Percentiles rank a stretch among this genome's conserved stretches.
phyloP scores from a whole-genome alignment of 495 filamentous ascomycete species.

The Acidiella bohemica region DNA sequence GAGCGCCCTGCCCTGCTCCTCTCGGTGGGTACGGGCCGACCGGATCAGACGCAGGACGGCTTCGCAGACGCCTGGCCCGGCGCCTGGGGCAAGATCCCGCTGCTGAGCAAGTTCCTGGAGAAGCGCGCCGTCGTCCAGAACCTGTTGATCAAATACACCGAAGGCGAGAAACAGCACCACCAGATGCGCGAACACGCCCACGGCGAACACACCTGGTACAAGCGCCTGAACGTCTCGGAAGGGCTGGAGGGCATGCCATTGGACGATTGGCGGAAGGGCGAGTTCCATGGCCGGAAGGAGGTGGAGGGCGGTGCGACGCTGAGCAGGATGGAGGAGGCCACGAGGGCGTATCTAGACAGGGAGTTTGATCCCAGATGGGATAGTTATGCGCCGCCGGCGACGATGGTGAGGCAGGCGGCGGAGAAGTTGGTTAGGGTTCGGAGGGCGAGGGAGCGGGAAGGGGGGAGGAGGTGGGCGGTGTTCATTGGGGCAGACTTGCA shows the following conservation, averaged over 20 bases:
- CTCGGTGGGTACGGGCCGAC: constrained; percentile 29
- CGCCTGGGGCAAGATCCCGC: constrained; percentile 21
- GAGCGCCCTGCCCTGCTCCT: constrained; percentile 27
- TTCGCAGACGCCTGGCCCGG: constrained; percentile 31
- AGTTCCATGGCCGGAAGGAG: constrained; percentile 16
- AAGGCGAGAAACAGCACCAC: constrained; percentile 30
- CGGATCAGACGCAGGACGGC: constrained; percentile 25
- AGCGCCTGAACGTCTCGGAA: constrained; percentile 28
- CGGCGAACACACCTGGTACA: constrained; percentile 33
- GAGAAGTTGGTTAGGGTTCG: constrained; percentile 30
- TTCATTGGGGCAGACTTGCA: constrained; percentile 22
- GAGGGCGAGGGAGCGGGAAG: constrained; percentile 24
- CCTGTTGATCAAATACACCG: constrained; percentile 33
- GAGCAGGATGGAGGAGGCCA: constrained; percentile 26
- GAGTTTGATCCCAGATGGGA: constrained; percentile 21
- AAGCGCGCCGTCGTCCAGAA: constrained; percentile 33
- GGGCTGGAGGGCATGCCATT: constrained; percentile 29
- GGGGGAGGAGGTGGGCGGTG: constrained; percentile 24
- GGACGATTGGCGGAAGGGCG: constrained; percentile 28
- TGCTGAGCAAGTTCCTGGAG: constrained; percentile 29
- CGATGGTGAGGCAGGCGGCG: constrained; percentile 28
- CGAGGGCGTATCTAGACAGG: constrained; percentile 22
- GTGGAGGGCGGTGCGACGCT: constrained; percentile 21
- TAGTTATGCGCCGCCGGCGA: constrained; percentile 28
- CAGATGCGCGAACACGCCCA: constrained; percentile 26